Base-by-base conservation (phyloP, 805 yeast species). In the Yamadazyma laniorum region DNA sequence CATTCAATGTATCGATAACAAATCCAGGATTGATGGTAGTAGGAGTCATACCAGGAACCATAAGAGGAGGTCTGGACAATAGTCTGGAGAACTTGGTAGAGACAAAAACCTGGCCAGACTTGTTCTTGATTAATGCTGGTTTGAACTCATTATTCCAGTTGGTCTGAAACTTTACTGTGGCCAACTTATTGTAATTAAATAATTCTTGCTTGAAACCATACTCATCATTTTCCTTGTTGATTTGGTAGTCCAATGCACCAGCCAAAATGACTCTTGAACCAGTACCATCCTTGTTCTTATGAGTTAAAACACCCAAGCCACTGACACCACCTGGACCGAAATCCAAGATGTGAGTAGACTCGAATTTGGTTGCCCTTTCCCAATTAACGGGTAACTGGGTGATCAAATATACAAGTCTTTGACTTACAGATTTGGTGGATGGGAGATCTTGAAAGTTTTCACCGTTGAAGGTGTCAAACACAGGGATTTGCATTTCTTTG, bases 31-130 rank as follows among this genome's bases (percentile, higher is more conserved):
- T 83, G 40, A 90, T 97, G 22, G 99, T 93, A 30, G 95, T 80
- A 60, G 99, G 99, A 28, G 99, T 93, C 99, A 93, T 93, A 72
- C 99, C 99, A 26, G 99, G 96, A 51, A 93, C 93, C 83, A 95
- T 83, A 51, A 93, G 70, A 44, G 99, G 99, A 46, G 99, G 90
- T 66, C 89, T 85, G 46, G 97, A 95, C 47, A 93, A 69, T 53
- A 93, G 75, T 61, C 90, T 77, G 36, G 96, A 86, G 68, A 91
- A 89, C 68, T 89, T 90, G 52, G 99, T 93, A 64, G 90, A 95
- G 42, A 93, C 96, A 56, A 69, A 88, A 34, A 83, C 71, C 61
- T 86, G 82, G 51, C 88, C 90, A 37, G 73, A 70, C 14, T 64
- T 57, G 47, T 87, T 86, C 66, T 85, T 85, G 47, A 78, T 80